A percentile compares a stretch with the other conserved stretches of the same genome.
These are phyloP conservation scores for Xylogone sp. DNA, from an alignment of 2,329 filamentous ascomycete genomes.

Conservation along the genomic window DNA sequence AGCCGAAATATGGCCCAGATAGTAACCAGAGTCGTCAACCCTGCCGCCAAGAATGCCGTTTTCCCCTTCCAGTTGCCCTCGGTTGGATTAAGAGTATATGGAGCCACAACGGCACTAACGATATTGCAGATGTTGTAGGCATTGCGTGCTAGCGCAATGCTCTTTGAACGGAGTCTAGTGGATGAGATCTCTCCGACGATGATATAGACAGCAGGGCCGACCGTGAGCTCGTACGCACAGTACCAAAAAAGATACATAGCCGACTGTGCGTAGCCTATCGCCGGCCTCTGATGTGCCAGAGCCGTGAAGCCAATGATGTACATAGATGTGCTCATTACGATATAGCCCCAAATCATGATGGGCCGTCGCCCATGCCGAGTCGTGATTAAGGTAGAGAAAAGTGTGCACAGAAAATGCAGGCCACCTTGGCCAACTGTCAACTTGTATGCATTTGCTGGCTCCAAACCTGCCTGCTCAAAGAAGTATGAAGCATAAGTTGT, in stretches of 20 bases:
- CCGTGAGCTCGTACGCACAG: constrained; percentile 75
- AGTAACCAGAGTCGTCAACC: background rate
- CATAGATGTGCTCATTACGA: constrained; percentile 3
- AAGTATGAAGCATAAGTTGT: constrained; percentile 57
- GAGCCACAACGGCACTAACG: constrained; percentile 72
- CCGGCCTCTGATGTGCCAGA: background rate
- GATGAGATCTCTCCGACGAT: constrained; percentile 66
- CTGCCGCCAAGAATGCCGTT: constrained; percentile 5
- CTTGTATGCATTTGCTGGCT: constrained; percentile 42
- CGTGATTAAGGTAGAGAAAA: constrained; percentile 21
- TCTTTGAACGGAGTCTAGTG: constrained; percentile 80
- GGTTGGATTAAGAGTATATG: constrained; percentile 27
- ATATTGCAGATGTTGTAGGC: constrained; percentile 69
- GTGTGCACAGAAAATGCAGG: constrained; percentile 45
- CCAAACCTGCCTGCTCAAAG: constrained; percentile 50
- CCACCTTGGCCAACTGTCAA: constrained; percentile 44
- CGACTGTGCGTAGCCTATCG: constrained; percentile 34
- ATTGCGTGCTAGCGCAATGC: constrained; percentile 76
- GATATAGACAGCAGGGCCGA: constrained; percentile 76
- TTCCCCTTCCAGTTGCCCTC: constrained; percentile 5
- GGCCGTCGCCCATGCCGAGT: constrained; percentile 2
- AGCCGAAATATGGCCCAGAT: constrained; percentile 14
- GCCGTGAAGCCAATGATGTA: constrained; percentile 5
- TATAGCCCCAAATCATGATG: constrained; percentile 3
- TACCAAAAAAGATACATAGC: constrained; percentile 76